Percentiles rank a stretch among this genome's conserved stretches.
phyloP scores from a whole-genome alignment of 2,329 filamentous ascomycete species.

The Paraconiothyrium brasiliense region DNA sequence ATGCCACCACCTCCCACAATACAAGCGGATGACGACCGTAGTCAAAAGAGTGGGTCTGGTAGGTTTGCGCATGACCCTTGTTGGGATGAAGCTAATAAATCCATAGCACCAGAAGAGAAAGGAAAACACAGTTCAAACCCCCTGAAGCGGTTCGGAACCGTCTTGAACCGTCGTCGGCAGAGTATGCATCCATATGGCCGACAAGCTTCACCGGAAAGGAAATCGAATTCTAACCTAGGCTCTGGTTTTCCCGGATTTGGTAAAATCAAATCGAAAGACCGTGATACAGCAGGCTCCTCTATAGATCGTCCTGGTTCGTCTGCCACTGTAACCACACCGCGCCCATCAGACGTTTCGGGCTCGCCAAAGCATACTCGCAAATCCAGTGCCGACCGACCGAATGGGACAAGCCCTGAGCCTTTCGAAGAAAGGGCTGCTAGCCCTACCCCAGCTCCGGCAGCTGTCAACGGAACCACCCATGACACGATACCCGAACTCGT shows the following conservation, averaged over 20 bases:
- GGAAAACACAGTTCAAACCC: slow-evolving; percentile 49
- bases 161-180: slow-evolving; percentile 49
- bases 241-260: slow-evolving; percentile 69
- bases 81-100: slow-evolving; percentile 1
- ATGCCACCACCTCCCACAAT: slow-evolving; percentile 41
- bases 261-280: slow-evolving; percentile 72
- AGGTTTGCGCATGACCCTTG: slow-evolving; percentile 28
- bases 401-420: slow-evolving; percentile 41
- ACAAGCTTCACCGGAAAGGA: slow-evolving; percentile 60
- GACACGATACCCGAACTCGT: slow-evolving; percentile 49
- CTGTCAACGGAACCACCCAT: slow-evolving; percentile 44
- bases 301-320: slow-evolving; percentile 47
- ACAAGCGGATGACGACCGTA: slow-evolving; percentile 62
- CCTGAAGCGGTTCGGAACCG: slow-evolving; percentile 54
- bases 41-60: slow-evolving; percentile 62
- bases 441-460: slow-evolving; percentile 23
- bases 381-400: slow-evolving; percentile 38
- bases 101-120: slow-evolving; percentile 43
- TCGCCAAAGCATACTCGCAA: slow-evolving; percentile 45
- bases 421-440: slow-evolving; percentile 23
- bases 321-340: slow-evolving; percentile 37
- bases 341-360: slow-evolving; percentile 42
- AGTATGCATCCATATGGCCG: slow-evolving; percentile 52
- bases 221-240: slow-evolving; percentile 63
- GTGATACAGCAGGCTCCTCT: slow-evolving; percentile 53